phyloP scores from a whole-genome alignment of 208 protist species.

The Leishmania major region DNA sequence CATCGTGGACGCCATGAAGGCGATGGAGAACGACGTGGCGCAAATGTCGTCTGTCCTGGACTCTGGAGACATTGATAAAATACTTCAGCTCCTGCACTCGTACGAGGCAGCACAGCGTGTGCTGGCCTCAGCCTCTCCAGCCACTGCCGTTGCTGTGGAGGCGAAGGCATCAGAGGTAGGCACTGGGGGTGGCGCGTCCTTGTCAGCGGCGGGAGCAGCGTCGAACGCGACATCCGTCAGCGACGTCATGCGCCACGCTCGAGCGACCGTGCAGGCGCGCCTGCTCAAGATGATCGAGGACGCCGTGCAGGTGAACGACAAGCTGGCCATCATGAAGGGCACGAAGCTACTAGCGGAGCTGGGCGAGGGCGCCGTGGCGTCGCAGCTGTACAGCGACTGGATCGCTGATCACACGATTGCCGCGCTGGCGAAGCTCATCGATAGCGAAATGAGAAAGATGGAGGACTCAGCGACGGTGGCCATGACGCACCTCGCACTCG shows the following conservation, averaged over 20 bases:
- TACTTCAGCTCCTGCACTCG: constrained; percentile 55
- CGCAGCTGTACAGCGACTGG: constrained; percentile 63
- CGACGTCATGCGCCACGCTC: constrained; percentile 29
- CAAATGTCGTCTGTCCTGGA: constrained; percentile 37
- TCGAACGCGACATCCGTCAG: constrained; percentile 5
- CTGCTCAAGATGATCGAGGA: constrained; percentile 36
- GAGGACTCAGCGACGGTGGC: constrained; percentile 57
- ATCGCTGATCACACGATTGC: constrained; percentile 69
- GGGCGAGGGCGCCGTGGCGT: constrained; percentile 40
- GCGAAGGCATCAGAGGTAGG: neutral
- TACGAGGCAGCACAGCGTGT: constrained; percentile 65
- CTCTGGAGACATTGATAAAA: constrained; percentile 49
- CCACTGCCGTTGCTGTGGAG: constrained; percentile 4
- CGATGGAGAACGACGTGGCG: constrained; percentile 48
- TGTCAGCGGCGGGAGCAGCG: neutral
- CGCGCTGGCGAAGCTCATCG: constrained; percentile 62
- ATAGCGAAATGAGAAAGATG: constrained; percentile 76
- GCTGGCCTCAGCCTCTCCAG: constrained; percentile 23
- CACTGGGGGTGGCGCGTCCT: neutral
- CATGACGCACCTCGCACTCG: constrained; percentile 77
- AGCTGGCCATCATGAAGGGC: constrained; percentile 68
- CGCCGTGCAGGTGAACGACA: constrained; percentile 58
- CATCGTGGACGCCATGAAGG: constrained; percentile 51
- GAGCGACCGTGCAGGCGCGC: constrained; percentile 33
- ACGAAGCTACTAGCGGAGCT: constrained; percentile 55